A percentile compares a stretch with the other conserved stretches of the same genome.
Evolutionary conservation across 1,284 basidiomycete genomes (phyloP).

Genomic region (Heimioporus retisporus): DNA sequence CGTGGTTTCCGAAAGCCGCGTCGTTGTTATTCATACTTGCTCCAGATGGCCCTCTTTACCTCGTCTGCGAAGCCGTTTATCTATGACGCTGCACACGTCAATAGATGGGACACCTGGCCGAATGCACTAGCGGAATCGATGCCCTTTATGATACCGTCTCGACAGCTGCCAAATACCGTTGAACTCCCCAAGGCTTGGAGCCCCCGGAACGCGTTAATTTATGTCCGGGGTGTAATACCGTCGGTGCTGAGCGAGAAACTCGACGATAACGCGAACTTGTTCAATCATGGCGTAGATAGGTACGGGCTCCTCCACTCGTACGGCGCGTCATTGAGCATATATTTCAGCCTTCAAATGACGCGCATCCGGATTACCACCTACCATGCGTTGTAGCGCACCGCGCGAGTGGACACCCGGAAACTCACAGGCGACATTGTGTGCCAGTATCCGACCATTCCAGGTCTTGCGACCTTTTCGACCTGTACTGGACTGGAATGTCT

Average conservation of each 20-base stretch:
- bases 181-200: constrained; percentile 15
- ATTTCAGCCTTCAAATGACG: constrained; percentile 52
- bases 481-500: constrained; percentile 5
- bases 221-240: constrained; percentile 22
- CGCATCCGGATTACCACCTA: constrained; percentile 54
- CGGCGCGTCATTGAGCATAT: not conserved
- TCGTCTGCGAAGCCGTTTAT: not conserved
- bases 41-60: not conserved
- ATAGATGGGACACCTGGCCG: not conserved
- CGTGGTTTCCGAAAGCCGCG: not conserved
- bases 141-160: not conserved
- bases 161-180: constrained; percentile 4
- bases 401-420: constrained; percentile 5
- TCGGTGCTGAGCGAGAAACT: constrained; percentile 23
- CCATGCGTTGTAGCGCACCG: constrained; percentile 38
- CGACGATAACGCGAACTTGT: constrained; percentile 19
- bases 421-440: not conserved
- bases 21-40: not conserved
- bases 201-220: constrained; percentile 21
- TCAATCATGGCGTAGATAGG: constrained; percentile 25
- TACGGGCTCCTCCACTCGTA: not conserved
- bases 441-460: constrained; percentile 39
- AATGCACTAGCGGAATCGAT: not conserved
- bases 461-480: constrained; percentile 33
- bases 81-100: not conserved